These are phyloP conservation scores for Dactylellina parvicollis DNA, from an alignment of 2,329 filamentous ascomycete species.

Conservation along the genomic window DNA sequence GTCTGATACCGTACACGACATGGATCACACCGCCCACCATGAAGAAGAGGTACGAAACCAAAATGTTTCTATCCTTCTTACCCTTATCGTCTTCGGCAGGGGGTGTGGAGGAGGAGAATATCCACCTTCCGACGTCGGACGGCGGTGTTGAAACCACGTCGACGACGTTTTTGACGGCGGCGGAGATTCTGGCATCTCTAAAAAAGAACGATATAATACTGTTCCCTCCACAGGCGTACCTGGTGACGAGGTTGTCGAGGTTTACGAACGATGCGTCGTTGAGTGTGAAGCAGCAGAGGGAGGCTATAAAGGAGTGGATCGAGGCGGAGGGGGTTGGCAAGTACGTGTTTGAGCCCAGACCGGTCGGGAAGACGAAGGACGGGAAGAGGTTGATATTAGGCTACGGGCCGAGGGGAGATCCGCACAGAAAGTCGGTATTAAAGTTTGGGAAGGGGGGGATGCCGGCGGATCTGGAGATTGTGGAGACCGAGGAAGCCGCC, in stretches of 20 bases:
- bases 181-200: constrained; percentile 69
- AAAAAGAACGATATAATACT: constrained; percentile 76
- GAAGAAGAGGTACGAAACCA: constrained; percentile 84
- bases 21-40: constrained; percentile 85
- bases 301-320: constrained; percentile 64
- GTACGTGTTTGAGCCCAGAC: constrained; percentile 68
- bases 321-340: constrained; percentile 67
- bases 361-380: constrained; percentile 65
- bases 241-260: constrained; percentile 68
- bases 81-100: constrained; percentile 63
- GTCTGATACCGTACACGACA: constrained; percentile 67
- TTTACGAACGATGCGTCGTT: constrained; percentile 66
- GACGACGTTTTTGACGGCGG: constrained; percentile 70
- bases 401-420: constrained; percentile 69
- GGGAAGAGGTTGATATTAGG: constrained; percentile 66
- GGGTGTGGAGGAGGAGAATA: background rate
- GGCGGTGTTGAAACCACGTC: constrained; percentile 74
- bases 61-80: constrained; percentile 96
- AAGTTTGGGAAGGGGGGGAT: constrained; percentile 65
- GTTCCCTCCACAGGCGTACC: constrained; percentile 88
- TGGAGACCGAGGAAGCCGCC: constrained; percentile 64
- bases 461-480: constrained; percentile 68
- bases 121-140: constrained; percentile 70
- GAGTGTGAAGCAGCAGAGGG: constrained; percentile 57
- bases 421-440: constrained; percentile 70